A percentile compares a stretch with the other conserved stretches of the same genome.
phyloP scores from a whole-genome alignment of 805 yeast genomes.

The Debaryomyces tyrocola region DNA sequence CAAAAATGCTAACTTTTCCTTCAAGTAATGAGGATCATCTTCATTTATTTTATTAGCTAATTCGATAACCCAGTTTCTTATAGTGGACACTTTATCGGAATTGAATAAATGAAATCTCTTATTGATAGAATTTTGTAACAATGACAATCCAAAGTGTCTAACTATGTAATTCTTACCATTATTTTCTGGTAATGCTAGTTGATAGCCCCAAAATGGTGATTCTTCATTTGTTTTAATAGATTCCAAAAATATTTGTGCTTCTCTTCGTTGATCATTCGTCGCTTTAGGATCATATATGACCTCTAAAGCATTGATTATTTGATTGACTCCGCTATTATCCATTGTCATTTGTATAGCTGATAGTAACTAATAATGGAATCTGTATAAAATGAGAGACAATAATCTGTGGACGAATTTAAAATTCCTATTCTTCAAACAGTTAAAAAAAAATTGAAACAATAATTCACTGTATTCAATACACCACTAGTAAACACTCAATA shows the following conservation, averaged over 20 bases:
- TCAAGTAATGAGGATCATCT: conserved; percentile 85
- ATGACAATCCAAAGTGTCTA: conserved; percentile 85
- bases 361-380: background rate
- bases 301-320: conserved; percentile 75
- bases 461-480: conserved; percentile 3
- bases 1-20: conserved; percentile 82
- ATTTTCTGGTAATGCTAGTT: conserved; percentile 66
- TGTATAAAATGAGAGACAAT: conserved; percentile 11
- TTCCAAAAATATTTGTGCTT: conserved; percentile 68
- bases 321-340: conserved; percentile 69
- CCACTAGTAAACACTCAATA: background rate
- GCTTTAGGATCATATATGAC: conserved; percentile 69
- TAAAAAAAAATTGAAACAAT: conserved; percentile 23
- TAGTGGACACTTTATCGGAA: conserved; percentile 57
- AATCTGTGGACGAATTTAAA: conserved; percentile 21
- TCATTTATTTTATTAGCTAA: conserved; percentile 58
- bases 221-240: conserved; percentile 73
- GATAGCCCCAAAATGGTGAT: conserved; percentile 91
- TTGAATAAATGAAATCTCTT: conserved; percentile 56
- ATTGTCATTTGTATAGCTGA: conserved; percentile 31
- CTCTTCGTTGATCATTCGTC: conserved; percentile 53
- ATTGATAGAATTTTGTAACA: conserved; percentile 72
- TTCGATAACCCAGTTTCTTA: conserved; percentile 84
- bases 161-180: conserved; percentile 63
- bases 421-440: conserved; percentile 4